A percentile compares a stretch with the other conserved stretches of the same genome.
phyloP scores from a whole-genome alignment of 805 yeast species.

The Saccharomycopsis microspora region DNA sequence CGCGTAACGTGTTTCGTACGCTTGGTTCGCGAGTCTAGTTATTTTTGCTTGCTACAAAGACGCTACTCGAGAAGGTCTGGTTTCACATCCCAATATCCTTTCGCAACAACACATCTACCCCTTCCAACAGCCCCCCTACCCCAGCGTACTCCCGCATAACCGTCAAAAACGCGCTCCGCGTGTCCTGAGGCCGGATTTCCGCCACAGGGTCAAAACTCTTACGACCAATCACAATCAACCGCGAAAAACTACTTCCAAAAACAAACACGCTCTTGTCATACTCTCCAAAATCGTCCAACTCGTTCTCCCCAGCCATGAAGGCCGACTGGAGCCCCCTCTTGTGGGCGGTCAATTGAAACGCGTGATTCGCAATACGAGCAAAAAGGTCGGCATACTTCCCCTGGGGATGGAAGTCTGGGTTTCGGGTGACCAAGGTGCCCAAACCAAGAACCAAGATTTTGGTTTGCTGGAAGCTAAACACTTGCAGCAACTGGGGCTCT shows the following conservation, averaged over 20 bases:
- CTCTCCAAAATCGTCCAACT: not conserved
- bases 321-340: slow-evolving; percentile 25
- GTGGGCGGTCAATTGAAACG: slow-evolving; percentile 27
- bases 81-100: not conserved
- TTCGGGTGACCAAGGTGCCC: slow-evolving; percentile 27
- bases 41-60: too few species aligned
- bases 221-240: slow-evolving; percentile 48
- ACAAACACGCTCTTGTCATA: slow-evolving; percentile 63
- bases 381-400: slow-evolving; percentile 33
- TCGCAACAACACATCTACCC: not conserved
- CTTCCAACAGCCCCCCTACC: not conserved
- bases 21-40: too few species aligned
- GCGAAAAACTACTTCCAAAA: slow-evolving; percentile 81
- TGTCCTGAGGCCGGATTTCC: slow-evolving; percentile 26
- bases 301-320: not conserved
- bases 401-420: slow-evolving; percentile 21
- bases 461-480: slow-evolving; percentile 37
- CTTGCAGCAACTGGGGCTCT: slow-evolving; percentile 34
- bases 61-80: too few species aligned
- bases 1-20: too few species aligned
- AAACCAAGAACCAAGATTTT: slow-evolving; percentile 42
- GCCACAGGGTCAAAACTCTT: slow-evolving; percentile 65
- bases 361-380: slow-evolving; percentile 30
- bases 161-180: slow-evolving; percentile 6
- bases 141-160: not conserved